phyloP scores from a whole-genome alignment of 352 stramenopile species.

The Pythium brassicae region DNA sequence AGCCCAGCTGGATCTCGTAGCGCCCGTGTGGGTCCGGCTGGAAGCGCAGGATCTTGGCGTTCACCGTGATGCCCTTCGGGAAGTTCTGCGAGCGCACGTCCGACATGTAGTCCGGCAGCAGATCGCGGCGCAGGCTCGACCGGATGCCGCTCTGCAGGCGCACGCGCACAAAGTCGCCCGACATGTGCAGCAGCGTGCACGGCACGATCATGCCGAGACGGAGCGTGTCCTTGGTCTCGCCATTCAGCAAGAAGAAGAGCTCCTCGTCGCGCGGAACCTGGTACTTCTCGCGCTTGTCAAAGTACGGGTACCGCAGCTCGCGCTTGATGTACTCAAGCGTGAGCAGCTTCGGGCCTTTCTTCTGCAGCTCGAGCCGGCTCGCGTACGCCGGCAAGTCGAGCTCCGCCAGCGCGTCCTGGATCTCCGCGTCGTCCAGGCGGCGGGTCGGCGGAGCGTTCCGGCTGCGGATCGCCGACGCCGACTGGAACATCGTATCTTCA shows the following conservation, averaged over 20 bases:
- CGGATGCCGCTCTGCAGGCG: slow-evolving; percentile 82
- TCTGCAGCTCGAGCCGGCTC: slow-evolving; percentile 81
- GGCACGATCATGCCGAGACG: slow-evolving; percentile 83
- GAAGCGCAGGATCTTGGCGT: slow-evolving; percentile 76
- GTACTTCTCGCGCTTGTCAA: slow-evolving; percentile 85
- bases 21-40: slow-evolving; percentile 69
- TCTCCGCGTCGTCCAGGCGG: slow-evolving; percentile 69
- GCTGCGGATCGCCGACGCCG: slow-evolving; percentile 74
- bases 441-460: slow-evolving; percentile 48
- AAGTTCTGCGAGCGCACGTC: slow-evolving; percentile 60
- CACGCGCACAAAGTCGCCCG: slow-evolving; percentile 79
- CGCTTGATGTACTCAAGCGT: slow-evolving; percentile 89
- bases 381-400: slow-evolving; percentile 86
- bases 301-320: slow-evolving; percentile 87
- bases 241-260: slow-evolving; percentile 83
- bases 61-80: slow-evolving; percentile 84
- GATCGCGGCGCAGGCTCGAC: slow-evolving; percentile 68
- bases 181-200: slow-evolving; percentile 81
- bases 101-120: slow-evolving; percentile 74
- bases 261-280: slow-evolving; percentile 81
- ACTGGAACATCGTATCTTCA: slow-evolving; percentile 91
- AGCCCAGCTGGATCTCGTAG: slow-evolving; percentile 74
- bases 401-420: slow-evolving; percentile 83
- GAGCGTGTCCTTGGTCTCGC: slow-evolving; percentile 78
- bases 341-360: slow-evolving; percentile 84